phyloP scores from a whole-genome alignment of 257 asterid genomes.

The Knoxia roxburghii region DNA sequence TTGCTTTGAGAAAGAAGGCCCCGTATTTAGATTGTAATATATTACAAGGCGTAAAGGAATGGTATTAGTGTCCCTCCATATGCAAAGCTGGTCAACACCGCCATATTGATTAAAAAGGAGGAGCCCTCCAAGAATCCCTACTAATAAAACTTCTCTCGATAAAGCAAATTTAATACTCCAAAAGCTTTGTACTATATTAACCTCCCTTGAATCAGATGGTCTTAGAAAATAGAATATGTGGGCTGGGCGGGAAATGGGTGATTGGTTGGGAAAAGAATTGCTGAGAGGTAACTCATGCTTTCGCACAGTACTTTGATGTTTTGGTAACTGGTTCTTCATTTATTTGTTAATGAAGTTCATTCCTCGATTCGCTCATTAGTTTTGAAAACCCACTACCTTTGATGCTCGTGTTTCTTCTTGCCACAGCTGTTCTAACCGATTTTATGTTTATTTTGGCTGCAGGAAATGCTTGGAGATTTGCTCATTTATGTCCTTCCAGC shows the following conservation, averaged over 20 bases:
- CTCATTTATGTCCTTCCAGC: constrained; percentile 82
- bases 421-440: neutral
- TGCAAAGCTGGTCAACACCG: no score
- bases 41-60: no score
- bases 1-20: no score
- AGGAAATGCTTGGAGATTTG: constrained; percentile 88
- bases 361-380: neutral
- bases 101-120: no score
- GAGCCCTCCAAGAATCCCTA: no score
- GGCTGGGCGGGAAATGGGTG: neutral
- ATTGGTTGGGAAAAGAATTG: neutral
- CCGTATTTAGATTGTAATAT: no score
- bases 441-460: constrained; percentile 22
- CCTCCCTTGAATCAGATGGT: neutral
- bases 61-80: no score
- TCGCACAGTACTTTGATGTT: neutral
- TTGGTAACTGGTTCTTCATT: neutral
- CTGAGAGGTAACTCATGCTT: neutral
- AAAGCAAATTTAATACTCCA: neutral
- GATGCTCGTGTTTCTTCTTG: constrained; percentile 13
- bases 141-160: no score
- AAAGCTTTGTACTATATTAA: neutral
- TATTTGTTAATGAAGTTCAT: neutral
- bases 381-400: neutral
- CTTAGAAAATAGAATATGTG: neutral